phyloP scores from a whole-genome alignment of 164 flowering plant genomes.

The Nelumbo lutea region DNA sequence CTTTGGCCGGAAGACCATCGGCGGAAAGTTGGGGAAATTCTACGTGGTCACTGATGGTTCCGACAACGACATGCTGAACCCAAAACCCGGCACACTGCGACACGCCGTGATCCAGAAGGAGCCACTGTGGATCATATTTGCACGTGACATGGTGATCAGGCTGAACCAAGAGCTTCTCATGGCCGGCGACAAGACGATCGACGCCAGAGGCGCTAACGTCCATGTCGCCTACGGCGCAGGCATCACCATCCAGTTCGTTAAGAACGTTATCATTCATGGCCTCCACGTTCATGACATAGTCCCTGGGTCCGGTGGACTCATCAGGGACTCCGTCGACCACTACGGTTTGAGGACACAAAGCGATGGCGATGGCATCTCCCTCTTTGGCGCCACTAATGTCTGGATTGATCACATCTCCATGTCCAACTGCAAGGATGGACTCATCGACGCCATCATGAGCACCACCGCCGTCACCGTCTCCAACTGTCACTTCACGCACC shows the following conservation, averaged over 20 bases:
- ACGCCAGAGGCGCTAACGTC: slow-evolving; percentile 37
- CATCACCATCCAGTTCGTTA: slow-evolving; percentile 54
- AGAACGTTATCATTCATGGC: slow-evolving; percentile 69
- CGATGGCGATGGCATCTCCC: slow-evolving; percentile 72
- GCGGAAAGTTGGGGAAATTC: slow-evolving; percentile 46
- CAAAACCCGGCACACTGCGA: slow-evolving; percentile 65
- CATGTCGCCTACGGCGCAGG: slow-evolving; percentile 63
- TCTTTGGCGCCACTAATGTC: slow-evolving; percentile 48
- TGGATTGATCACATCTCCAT: slow-evolving; percentile 78
- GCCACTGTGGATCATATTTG: slow-evolving; percentile 74
- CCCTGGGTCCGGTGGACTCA: slow-evolving; percentile 44
- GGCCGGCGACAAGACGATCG: slow-evolving; percentile 32
- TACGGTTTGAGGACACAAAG: slow-evolving; percentile 50
- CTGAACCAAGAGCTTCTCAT: slow-evolving; percentile 42
- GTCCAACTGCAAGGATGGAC: slow-evolving; percentile 56
- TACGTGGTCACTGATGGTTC: slow-evolving; percentile 53
- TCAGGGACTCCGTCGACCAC: slow-evolving; percentile 55
- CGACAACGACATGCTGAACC: slow-evolving; percentile 52
- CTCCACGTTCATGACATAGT: slow-evolving; percentile 54
- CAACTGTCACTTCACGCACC: slow-evolving; percentile 69
- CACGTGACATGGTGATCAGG: slow-evolving; percentile 44
- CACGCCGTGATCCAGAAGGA: slow-evolving; percentile 46
- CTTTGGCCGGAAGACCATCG: slow-evolving; percentile 49
- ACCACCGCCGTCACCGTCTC: slow-evolving; percentile 84
- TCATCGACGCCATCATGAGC: slow-evolving; percentile 54